Conservation (phyloP, 768 basidiomycete species). For the Cyathus striatus region DNA sequence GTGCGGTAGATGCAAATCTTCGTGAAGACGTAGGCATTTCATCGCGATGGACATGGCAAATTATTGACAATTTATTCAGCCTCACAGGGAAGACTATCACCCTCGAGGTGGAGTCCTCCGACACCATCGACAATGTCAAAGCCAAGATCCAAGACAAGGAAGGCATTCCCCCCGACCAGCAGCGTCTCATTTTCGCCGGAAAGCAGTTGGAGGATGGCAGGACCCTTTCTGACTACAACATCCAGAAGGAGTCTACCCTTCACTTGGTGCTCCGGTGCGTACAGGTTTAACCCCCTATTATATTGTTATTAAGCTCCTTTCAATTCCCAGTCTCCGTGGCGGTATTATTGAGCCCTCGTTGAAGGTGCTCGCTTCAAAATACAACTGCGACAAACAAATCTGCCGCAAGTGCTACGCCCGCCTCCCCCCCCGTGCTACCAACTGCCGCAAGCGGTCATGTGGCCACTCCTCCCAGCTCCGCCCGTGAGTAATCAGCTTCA, state of each 20-base stretch:
- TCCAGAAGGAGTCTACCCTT: slow-evolving; percentile 97
- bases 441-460: slow-evolving; percentile 95
- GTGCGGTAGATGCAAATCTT: slow-evolving; percentile 53
- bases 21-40: too few relatives aligned
- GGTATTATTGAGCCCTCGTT: slow-evolving; percentile 99
- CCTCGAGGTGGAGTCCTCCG: slow-evolving; percentile 95
- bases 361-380: slow-evolving; percentile 94
- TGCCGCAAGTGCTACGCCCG: slow-evolving; percentile 99
- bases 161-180: slow-evolving; percentile 90
- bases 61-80: too few relatives aligned
- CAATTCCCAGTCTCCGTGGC: slow-evolving; percentile 72
- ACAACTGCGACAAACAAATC: slow-evolving; percentile 99
- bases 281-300: background rate
- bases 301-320: background rate
- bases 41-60: too few relatives aligned
- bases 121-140: slow-evolving; percentile 97
- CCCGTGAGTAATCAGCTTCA: slow-evolving; percentile 8
- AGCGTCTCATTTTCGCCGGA: slow-evolving; percentile 93
- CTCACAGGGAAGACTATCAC: slow-evolving; percentile 97
- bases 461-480: slow-evolving; percentile 90
- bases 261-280: slow-evolving; percentile 92
- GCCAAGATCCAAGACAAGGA: slow-evolving; percentile 60
- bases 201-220: slow-evolving; percentile 99
- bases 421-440: slow-evolving; percentile 98
- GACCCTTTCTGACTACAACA: slow-evolving; percentile 95